Conservation (phyloP, 1,284 basidiomycete species). For the Abortiporus biennis region DNA sequence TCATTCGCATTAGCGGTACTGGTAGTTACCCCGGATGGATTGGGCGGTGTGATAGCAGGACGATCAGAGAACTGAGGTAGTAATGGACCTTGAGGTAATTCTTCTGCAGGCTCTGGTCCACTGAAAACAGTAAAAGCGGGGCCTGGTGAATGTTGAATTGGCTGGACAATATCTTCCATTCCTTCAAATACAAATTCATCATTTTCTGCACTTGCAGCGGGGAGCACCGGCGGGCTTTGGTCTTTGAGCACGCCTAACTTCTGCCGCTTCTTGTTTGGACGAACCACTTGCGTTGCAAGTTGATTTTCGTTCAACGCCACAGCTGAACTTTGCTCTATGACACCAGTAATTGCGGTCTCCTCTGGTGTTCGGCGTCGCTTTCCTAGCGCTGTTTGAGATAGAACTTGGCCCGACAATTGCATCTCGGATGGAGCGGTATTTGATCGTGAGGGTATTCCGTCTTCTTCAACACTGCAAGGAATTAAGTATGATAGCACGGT, state of each 20-base stretch:
- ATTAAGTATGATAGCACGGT: too few relatives aligned
- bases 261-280: conserved; percentile 48
- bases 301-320: conserved; percentile 30
- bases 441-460: too few relatives aligned
- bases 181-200: conserved; percentile 12
- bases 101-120: conserved; percentile 22
- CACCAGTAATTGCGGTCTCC: conserved; percentile 33
- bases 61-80: conserved; percentile 44
- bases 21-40: conserved; percentile 25
- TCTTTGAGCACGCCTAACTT: conserved; percentile 23
- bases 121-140: conserved; percentile 24
- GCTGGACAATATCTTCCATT: conserved; percentile 1
- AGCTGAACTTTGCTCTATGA: conserved; percentile 34
- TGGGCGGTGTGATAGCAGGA: conserved; percentile 33
- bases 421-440: too few relatives aligned
- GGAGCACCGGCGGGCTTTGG: background rate
- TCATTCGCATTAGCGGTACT: conserved; percentile 43
- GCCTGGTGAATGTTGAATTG: conserved; percentile 4
- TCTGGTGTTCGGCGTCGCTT: conserved; percentile 54
- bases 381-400: conserved; percentile 24
- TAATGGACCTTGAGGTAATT: conserved; percentile 18
- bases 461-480: too few relatives aligned
- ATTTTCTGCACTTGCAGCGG: background rate
- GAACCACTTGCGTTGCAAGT: conserved; percentile 28
- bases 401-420: too few relatives aligned